Base-by-base conservation (phyloP, 176 grass and related monocot genomes). In the Elaeis guineensis region DNA sequence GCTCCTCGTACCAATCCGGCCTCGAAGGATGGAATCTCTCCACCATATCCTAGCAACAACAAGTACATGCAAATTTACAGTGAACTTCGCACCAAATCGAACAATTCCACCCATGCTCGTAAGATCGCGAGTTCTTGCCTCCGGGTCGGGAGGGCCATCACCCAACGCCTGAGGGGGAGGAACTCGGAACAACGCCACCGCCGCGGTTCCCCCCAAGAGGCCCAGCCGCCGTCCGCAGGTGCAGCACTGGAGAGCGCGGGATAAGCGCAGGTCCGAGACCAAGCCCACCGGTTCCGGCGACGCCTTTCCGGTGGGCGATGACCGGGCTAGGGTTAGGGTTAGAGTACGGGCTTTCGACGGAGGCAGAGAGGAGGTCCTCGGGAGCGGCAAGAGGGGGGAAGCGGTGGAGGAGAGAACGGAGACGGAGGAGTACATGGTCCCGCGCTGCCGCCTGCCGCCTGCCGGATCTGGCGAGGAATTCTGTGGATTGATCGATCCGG, bases 1-100 rank as follows among this genome's bases (percentile, higher is more conserved):
- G 39, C 70, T 89, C 68, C 67, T 97, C 80, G 32, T 91, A 91
- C 78, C 62, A 91, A 56, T 85, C 84, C 26, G 81, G 66, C 76
- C 81, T 85, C 7, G 76, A 60, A 19, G 84, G 84, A 58, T 89
- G 93, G 20, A 91, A 61, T 72, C 59, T 73, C 72, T 97, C 76
- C 22, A 83, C 30, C 25, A 81, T 74, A 35, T 49, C 81, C 93
- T 91, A 65, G 39, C 29, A 21, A 26, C 25, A 67, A 67, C 30
- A 25, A 55, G 15, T 9, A 65, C 49, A 24, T 25, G 32, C 21
- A 25, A 24, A 5, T 52, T 55, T 8, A 20, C 52, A 19, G 52
- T 16, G 52, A 70, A 23, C 61, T 17, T 22, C 16, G 35, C 51
- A 20, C 14, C 54, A 16, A 51, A 6, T 44, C 5, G 24, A 25